These are phyloP conservation scores for Tylopilus vinaceipallidus DNA, from an alignment of 768 basidiomycete species.

Conservation along the genomic window DNA sequence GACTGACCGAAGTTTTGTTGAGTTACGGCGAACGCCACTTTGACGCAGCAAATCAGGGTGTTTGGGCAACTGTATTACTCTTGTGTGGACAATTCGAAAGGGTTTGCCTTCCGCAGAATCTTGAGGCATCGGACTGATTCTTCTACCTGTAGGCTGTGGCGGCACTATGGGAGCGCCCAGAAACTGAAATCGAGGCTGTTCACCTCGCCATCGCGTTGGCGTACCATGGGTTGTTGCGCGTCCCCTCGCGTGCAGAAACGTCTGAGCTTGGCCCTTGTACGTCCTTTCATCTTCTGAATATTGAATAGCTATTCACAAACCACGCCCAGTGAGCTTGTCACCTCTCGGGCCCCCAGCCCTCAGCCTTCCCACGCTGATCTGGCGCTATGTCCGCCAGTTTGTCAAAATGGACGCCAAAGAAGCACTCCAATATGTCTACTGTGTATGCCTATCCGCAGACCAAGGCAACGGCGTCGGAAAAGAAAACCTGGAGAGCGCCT, in stretches of 20 bases:
- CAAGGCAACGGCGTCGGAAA: slow-evolving; percentile 69
- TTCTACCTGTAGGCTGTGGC: slow-evolving; percentile 68
- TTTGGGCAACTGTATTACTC: slow-evolving; percentile 82
- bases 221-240: slow-evolving; percentile 89
- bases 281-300: slow-evolving; percentile 26
- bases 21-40: slow-evolving; percentile 84
- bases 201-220: slow-evolving; percentile 90
- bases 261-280: slow-evolving; percentile 81
- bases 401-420: slow-evolving; percentile 91
- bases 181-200: slow-evolving; percentile 89
- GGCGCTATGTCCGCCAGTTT: slow-evolving; percentile 92
- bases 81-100: slow-evolving; percentile 95
- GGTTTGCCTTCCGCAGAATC: slow-evolving; percentile 41
- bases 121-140: not conserved
- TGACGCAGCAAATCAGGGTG: slow-evolving; percentile 60
- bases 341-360: slow-evolving; percentile 69
- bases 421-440: slow-evolving; percentile 93
- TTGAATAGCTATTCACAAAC: not conserved
- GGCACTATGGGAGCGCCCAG: slow-evolving; percentile 81
- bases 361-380: slow-evolving; percentile 80
- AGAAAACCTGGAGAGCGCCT: slow-evolving; percentile 79
- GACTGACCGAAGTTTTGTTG: slow-evolving; percentile 70
- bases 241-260: slow-evolving; percentile 77
- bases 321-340: slow-evolving; percentile 60
- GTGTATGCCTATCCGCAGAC: slow-evolving; percentile 75